Percentiles rank a stretch among this genome's conserved stretches.
These are phyloP conservation scores for Brassica carinata DNA, from an alignment of 345 rosid genomes.

Conservation along the genomic window DNA sequence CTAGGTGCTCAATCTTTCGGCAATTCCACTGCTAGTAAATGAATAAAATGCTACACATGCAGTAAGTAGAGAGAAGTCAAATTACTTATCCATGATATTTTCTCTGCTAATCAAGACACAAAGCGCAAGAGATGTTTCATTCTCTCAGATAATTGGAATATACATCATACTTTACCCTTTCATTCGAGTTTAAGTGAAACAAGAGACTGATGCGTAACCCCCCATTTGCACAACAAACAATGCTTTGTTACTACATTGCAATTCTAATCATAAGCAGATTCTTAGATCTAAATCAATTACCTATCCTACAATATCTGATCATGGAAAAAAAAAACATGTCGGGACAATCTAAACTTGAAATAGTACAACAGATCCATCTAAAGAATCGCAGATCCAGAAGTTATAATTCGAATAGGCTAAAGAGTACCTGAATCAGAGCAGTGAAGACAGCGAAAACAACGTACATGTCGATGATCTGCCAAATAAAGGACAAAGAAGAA, in stretches of 20 bases:
- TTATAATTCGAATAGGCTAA: neutral
- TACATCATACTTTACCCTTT: too few relatives aligned
- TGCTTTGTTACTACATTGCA: constrained; percentile 10
- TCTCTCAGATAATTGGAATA: neutral
- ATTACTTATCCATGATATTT: neutral
- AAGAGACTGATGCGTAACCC: neutral
- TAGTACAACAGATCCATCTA: neutral
- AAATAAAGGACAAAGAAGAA: neutral
- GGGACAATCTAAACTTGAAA: neutral
- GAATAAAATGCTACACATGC: neutral
- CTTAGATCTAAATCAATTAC: constrained; percentile 13
- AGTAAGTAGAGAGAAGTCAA: neutral
- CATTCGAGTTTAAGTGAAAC: neutral
- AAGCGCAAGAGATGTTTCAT: constrained; percentile 1
- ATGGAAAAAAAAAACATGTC: neutral
- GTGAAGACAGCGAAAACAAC: constrained; percentile 80
- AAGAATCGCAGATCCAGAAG: constrained; percentile 28
- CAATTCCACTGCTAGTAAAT: neutral
- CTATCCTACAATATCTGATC: neutral
- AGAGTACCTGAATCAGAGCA: constrained; percentile 80
- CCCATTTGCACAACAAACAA: neutral
- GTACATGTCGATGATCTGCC: constrained; percentile 88
- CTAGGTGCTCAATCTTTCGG: neutral
- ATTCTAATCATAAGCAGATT: neutral
- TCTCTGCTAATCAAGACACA: neutral